Evolutionary conservation across 2,329 filamentous ascomycete genomes (phyloP).

Genomic region (Fusarium newnesense): DNA sequence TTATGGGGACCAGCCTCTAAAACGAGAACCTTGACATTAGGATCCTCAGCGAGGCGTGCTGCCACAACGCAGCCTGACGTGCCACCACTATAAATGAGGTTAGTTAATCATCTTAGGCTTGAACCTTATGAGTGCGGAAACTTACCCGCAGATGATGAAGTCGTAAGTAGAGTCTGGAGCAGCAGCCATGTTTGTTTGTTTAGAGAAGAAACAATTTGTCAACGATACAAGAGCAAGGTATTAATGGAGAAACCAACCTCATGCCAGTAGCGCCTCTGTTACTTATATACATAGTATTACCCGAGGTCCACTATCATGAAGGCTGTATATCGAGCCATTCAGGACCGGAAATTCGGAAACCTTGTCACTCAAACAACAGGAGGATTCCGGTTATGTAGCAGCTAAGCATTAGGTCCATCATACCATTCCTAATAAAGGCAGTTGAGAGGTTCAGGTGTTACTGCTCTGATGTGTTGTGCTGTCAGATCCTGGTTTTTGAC

Average conservation of each 20-base stretch:
- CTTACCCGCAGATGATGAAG: constrained; percentile 51
- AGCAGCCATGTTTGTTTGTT: constrained; percentile 28
- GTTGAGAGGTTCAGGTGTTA: neutral
- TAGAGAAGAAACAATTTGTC: neutral
- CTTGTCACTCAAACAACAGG: neutral
- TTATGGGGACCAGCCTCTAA: constrained; percentile 54
- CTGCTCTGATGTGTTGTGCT: neutral
- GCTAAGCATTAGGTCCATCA: constrained; percentile 6
- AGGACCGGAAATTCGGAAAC: neutral
- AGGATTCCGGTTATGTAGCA: constrained; percentile 1
- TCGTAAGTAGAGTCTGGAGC: constrained; percentile 42
- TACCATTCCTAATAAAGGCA: constrained; percentile 8
- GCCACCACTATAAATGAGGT: constrained; percentile 44
- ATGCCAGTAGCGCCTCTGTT: neutral
- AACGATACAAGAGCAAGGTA: neutral
- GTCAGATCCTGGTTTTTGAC: neutral
- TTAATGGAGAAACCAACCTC: neutral
- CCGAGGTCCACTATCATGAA: neutral
- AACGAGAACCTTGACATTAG: constrained; percentile 46
- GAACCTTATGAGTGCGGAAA: neutral
- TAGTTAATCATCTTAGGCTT: neutral
- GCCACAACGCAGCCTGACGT: constrained; percentile 53
- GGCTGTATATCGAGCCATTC: neutral
- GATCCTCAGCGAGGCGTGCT: constrained; percentile 50
- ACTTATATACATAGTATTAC: neutral